These are phyloP conservation scores for Cylindrotheca closterium DNA, from an alignment of 108 stramenopile species.

Conservation along the genomic window DNA sequence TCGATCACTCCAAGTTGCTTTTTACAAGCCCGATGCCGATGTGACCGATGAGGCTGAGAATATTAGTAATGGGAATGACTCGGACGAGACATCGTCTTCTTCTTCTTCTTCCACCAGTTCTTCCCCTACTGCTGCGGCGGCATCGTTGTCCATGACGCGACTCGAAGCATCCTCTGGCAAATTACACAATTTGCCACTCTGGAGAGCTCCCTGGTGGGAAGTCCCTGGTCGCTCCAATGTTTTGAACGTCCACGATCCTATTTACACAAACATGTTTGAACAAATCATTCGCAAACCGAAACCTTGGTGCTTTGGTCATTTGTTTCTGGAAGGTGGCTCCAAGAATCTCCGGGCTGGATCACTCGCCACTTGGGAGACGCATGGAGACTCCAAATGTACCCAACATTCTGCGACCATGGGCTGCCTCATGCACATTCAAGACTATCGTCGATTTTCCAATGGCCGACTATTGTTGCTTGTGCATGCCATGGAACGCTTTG, in stretches of 20 bases:
- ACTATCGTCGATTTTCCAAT: conserved; percentile 69
- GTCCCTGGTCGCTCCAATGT: conserved; percentile 78
- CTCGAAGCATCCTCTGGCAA: conserved; percentile 41
- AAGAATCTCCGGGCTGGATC: conserved; percentile 17
- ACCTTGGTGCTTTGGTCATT: conserved; percentile 68
- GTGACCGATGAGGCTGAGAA: too few relatives aligned
- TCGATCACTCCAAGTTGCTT: conserved; percentile 38
- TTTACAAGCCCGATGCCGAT: conserved; percentile 10
- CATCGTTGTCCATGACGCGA: background rate
- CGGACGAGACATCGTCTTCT: background rate
- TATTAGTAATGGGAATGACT: background rate
- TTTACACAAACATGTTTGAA: conserved; percentile 82
- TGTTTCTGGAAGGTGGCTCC: conserved; percentile 42
- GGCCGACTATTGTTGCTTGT: conserved; percentile 65
- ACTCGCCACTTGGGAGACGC: conserved; percentile 32
- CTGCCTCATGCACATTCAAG: conserved; percentile 59
- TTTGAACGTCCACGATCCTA: conserved; percentile 64
- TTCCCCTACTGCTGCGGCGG: background rate
- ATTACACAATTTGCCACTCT: conserved; percentile 54
- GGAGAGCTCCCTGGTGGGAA: conserved; percentile 74
- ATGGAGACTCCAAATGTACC: conserved; percentile 20
- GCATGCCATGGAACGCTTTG: conserved; percentile 75
- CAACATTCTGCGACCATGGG: conserved; percentile 23
- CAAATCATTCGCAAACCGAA: conserved; percentile 33
- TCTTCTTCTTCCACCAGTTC: background rate